A percentile compares a stretch with the other conserved stretches of the same genome.
Evolutionary conservation across 495 filamentous ascomycete species (phyloP).

Genomic region (Thermothielavioides terrestris): DNA sequence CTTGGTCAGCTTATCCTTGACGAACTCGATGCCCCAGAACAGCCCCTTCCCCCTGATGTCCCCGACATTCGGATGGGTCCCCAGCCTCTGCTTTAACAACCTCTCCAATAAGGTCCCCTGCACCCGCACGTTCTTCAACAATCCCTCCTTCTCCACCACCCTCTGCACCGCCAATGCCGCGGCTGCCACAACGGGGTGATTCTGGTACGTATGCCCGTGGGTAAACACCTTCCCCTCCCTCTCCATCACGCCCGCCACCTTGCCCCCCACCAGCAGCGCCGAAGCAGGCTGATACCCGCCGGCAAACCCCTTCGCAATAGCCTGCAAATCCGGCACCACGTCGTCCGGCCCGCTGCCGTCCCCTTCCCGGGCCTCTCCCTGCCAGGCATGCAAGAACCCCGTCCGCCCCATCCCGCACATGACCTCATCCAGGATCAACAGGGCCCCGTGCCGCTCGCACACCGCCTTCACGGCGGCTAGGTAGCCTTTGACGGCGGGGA

Average conservation of each 20-base stretch:
- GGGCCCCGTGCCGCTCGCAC: conserved; percentile 55
- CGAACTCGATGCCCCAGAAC: conserved; percentile 55
- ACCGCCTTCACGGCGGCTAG: conserved; percentile 53
- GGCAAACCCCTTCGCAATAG: conserved; percentile 55
- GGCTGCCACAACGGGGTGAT: conserved; percentile 50
- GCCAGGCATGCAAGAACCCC: conserved; percentile 54
- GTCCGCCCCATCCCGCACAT: conserved; percentile 66
- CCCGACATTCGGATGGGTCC: conserved; percentile 46
- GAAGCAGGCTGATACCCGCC: conserved; percentile 38
- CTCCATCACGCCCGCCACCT: conserved; percentile 40
- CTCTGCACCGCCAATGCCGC: conserved; percentile 47
- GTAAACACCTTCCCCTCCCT: conserved; percentile 46
- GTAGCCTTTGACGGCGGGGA: conserved; percentile 54
- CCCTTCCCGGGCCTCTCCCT: conserved; percentile 19
- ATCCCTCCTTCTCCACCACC: conserved; percentile 41
- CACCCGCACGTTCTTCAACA: conserved; percentile 39
- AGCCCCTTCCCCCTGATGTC: conserved; percentile 55
- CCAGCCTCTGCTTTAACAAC: conserved; percentile 35
- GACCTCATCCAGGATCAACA: conserved; percentile 66
- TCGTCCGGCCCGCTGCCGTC: conserved; percentile 39
- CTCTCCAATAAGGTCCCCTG: conserved; percentile 44
- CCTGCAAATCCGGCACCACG: conserved; percentile 55
- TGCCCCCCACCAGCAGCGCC: conserved; percentile 14
- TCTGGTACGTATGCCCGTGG: conserved; percentile 53
- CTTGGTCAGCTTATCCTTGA: conserved; percentile 42